Conservation (phyloP, 106 monocot genomes). For the Dactylorhiza incarnata region DNA sequence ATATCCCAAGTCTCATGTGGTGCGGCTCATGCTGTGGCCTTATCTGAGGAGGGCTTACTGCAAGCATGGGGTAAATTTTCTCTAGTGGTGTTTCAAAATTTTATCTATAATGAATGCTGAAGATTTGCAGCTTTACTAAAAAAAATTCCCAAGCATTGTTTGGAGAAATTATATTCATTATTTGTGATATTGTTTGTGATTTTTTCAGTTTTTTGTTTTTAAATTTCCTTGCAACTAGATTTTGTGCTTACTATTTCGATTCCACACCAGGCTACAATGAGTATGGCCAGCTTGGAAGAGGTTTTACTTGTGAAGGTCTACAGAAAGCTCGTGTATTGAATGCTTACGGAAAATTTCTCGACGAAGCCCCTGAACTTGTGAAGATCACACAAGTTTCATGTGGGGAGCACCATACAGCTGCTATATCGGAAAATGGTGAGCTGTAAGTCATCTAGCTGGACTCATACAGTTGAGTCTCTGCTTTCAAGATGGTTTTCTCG, state of each 20-base stretch:
- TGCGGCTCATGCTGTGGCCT: conserved; percentile 73
- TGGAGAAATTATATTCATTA: background rate
- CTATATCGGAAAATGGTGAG: conserved; percentile 92
- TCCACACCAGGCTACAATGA: conserved; percentile 95
- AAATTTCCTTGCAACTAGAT: conserved; percentile 11
- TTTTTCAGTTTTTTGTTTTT: background rate
- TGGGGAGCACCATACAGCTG: conserved; percentile 94
- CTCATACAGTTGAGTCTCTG: conserved; percentile 19
- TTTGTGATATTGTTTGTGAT: background rate
- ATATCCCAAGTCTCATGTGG: conserved; percentile 96
- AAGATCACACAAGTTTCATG: conserved; percentile 78
- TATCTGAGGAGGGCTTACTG: conserved; percentile 84
- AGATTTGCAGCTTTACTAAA: background rate
- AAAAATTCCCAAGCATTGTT: background rate
- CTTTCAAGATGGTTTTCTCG: conserved; percentile 28
- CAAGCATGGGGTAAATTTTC: conserved; percentile 92
- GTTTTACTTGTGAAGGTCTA: conserved; percentile 93
- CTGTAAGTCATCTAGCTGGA: conserved; percentile 83
- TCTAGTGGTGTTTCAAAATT: background rate
- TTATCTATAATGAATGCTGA: background rate
- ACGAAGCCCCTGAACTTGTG: conserved; percentile 94
- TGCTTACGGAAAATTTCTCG: conserved; percentile 86
- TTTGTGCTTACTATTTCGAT: conserved; percentile 28
- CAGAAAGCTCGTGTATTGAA: conserved; percentile 73
- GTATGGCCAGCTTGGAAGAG: conserved; percentile 97